Percentiles rank a stretch among this genome's conserved stretches.
Conservation (phyloP, 148 eudicot species). For the Chenopodium album region DNA sequence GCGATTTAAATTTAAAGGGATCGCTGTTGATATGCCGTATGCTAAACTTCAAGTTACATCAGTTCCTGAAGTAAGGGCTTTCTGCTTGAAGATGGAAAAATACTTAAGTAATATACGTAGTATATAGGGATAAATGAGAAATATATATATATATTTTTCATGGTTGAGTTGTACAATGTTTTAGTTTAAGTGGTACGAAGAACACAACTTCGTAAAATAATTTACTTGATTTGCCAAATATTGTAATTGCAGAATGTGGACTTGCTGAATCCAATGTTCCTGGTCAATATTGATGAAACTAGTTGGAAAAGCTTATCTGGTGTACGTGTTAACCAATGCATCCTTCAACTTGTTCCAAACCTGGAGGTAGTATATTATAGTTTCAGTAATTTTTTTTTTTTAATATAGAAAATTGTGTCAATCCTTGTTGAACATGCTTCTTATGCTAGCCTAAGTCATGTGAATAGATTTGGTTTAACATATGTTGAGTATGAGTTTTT, state of each 20-base stretch:
- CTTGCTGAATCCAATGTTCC: constrained; percentile 36
- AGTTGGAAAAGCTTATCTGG: constrained; percentile 65
- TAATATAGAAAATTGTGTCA: not conserved
- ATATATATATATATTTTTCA: not conserved
- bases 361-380: constrained; percentile 36
- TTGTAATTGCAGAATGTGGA: constrained; percentile 48
- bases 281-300: constrained; percentile 50
- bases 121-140: not conserved
- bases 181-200: not conserved
- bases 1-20: constrained; percentile 54
- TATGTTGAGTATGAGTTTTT: not conserved
- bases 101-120: not conserved
- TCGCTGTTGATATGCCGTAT: constrained; percentile 55
- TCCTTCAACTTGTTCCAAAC: constrained; percentile 59
- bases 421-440: not conserved
- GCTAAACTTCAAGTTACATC: constrained; percentile 48
- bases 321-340: constrained; percentile 53
- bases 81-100: not conserved
- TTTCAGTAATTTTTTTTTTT: not conserved
- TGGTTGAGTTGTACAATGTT: not conserved
- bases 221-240: not conserved
- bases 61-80: constrained; percentile 41
- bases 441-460: not conserved
- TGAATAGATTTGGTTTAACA: not conserved
- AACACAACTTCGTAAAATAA: not conserved